Base-by-base conservation (phyloP, 768 basidiomycete genomes). In the Clathrus columnatus region DNA sequence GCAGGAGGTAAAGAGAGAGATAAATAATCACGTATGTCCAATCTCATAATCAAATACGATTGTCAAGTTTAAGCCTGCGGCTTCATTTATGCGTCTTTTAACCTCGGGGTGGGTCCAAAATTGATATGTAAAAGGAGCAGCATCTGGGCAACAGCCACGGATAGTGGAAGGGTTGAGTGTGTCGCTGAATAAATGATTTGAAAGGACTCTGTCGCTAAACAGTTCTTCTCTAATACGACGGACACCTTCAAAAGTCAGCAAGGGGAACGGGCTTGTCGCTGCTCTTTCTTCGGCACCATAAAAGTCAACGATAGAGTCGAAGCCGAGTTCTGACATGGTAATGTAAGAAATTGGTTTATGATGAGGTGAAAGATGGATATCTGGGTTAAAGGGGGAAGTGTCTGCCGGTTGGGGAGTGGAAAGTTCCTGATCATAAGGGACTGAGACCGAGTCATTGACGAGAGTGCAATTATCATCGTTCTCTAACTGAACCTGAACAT, bases 101-200 rank as follows among this genome's bases (percentile, higher is more conserved):
- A 57, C 56, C 1, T 28, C 30, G n/a, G 48, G 49, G 24, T 57
- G 56, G 1, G 56, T 57, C 56, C 56, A 57, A n/a, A 50, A 48
- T 18, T 32, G 10, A 29, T 51, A n/a, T 2, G 47, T 51, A 26
- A 57, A 57, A 6, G 20, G 56, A 8, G 56, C 56, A 18, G 42
- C 36, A 17, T 51, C 29, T 20, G 56, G 56, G 20, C 56, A 57
- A 14, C 27, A 17, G 18, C 56, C 56, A 26, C 56, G 56, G 21
- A 57, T 28, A 18, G 43, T 41, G 24, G 30, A 55, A 18, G 56
- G 56, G 18, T 21, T 51, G 10, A 26, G 30, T 11, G 30, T 46
- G 30, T 57, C 56, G 20, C 56, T 57, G 30, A 30, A 57, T 17
- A 57, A 42, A 42, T 57, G 56, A 18, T 57, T 51, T 4, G 56